phyloP scores from a whole-genome alignment of 2,329 filamentous ascomycete species.

The Cercospora brassicicola region DNA sequence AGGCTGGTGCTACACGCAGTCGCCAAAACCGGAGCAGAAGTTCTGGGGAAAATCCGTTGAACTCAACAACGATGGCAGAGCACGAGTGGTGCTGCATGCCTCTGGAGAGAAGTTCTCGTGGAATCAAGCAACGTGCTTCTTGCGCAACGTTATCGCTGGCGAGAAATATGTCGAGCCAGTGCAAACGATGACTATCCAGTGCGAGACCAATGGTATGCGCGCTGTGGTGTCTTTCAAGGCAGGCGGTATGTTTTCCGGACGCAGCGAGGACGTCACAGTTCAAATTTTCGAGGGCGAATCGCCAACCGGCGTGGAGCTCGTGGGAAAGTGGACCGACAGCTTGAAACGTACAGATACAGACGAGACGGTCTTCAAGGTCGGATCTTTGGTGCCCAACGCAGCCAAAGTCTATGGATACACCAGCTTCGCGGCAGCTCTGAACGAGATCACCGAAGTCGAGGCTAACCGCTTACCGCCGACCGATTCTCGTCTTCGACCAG shows the following conservation, averaged over 20 bases:
- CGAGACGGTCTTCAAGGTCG: conserved; percentile 75
- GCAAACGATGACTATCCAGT: conserved; percentile 80
- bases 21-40: conserved; percentile 85
- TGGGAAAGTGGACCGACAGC: conserved; percentile 80
- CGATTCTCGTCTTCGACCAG: conserved; percentile 79
- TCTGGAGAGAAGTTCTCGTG: conserved; percentile 78
- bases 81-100: conserved; percentile 72
- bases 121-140: conserved; percentile 82
- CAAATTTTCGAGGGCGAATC: conserved; percentile 68
- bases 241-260: conserved; percentile 95
- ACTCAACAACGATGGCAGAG: conserved; percentile 85
- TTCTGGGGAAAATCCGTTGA: conserved; percentile 99
- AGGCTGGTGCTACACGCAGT: conserved; percentile 84
- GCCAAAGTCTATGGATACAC: conserved; percentile 84
- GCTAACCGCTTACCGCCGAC: conserved; percentile 72
- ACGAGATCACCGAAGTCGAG: conserved; percentile 83
- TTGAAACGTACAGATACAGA: conserved; percentile 65
- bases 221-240: conserved; percentile 87
- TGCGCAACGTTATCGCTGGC: conserved; percentile 94
- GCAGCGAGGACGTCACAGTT: conserved; percentile 83
- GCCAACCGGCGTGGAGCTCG: conserved; percentile 65
- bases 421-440: conserved; percentile 78
- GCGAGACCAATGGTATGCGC: conserved; percentile 80
- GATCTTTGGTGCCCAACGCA: conserved; percentile 74
- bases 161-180: conserved; percentile 98